A percentile compares a stretch with the other conserved stretches of the same genome.
Conservation (phyloP, 2,329 filamentous ascomycete species). For the Apiospora hydei region DNA sequence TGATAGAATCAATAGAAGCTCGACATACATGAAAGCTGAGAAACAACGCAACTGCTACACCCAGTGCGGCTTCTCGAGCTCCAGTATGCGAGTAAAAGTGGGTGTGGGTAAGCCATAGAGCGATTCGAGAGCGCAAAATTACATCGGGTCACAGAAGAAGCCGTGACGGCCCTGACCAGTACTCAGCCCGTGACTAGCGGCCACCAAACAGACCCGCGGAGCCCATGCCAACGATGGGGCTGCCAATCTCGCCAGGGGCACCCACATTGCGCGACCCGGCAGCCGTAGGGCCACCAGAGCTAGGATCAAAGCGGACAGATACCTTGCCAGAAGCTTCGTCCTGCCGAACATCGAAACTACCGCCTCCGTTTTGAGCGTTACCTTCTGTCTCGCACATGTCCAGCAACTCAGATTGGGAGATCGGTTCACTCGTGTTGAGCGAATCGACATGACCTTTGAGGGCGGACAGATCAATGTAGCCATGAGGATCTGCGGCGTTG, state of each 20-base stretch:
- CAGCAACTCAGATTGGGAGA: slow-evolving; percentile 73
- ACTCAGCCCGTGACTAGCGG: not conserved
- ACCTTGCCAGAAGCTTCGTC: slow-evolving; percentile 51
- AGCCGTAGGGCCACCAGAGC: slow-evolving; percentile 50
- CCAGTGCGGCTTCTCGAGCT: slow-evolving; percentile 24
- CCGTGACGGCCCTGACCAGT: too few relatives aligned
- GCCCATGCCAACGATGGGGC: slow-evolving; percentile 52
- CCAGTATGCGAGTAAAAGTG: not conserved
- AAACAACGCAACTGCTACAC: slow-evolving; percentile 28
- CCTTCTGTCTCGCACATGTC: slow-evolving; percentile 92
- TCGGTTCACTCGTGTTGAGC: slow-evolving; percentile 51
- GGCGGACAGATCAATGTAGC: slow-evolving; percentile 73
- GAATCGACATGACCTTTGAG: slow-evolving; percentile 72
- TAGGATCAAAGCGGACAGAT: slow-evolving; percentile 63
- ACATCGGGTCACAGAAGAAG: not conserved
- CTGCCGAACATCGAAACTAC: slow-evolving; percentile 77
- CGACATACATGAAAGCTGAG: not conserved
- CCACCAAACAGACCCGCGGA: slow-evolving; percentile 5
- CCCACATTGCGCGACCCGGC: slow-evolving; percentile 55
- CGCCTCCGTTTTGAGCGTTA: slow-evolving; percentile 84
- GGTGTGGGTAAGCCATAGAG: slow-evolving; percentile 10
- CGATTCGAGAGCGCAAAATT: not conserved
- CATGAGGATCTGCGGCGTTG: slow-evolving; percentile 56
- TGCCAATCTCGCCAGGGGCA: slow-evolving; percentile 74
- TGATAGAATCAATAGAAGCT: slow-evolving; percentile 7